Evolutionary conservation across 2,329 filamentous ascomycete species (phyloP), one percentile per base, ranked within the genome.

Genomic region (Alternaria rosae): DNA sequence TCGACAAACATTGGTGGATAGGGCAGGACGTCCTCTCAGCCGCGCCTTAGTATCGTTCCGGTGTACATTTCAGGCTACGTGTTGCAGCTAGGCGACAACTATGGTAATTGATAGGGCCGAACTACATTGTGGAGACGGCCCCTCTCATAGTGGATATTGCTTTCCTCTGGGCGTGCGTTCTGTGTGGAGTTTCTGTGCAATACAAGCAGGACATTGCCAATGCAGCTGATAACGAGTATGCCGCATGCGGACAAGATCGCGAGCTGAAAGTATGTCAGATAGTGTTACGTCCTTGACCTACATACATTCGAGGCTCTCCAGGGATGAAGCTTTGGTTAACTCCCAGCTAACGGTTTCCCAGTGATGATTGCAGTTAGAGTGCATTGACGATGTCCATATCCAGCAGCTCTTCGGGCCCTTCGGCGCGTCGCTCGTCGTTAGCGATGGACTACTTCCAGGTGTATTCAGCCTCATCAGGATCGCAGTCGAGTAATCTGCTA

Each of bases 391-490:
- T 57, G 47, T 64, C 61, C 7, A 44, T 53, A 26, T 44, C 57
- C n/a, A 61, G 52, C 41, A 50, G 28, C 42, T 48, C 48, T 42
- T 41, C 26, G 35, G 47, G 42, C 20, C 50, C 53, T 11, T 60
- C 61, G 32, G 52, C 50, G 23, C 51, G 30, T 25, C 60, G 60
- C 11, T 44, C 41, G 7, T 64, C 58, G 8, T 38, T 59, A 4
- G 45, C 48, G 17, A 44, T n/a, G 10, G 57, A 64, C 13, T 25
- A 41, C 26, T 60, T 63, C 43, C 57, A 28, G 23, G 25, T 58
- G 32, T 59, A 65, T 23, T 28, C 60, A 61, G 64, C 66, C 21
- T 59, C 64, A 32, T 35, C 44, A 28, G 58, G 44, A 30, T 38
- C 38, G 26, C 55, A 43, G 30, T 54, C 55, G 9, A 44, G 65